Evolutionary conservation across 2,329 filamentous ascomycete species (phyloP), one percentile per base, ranked within the genome.

Genomic region (Corynespora cassiicola): DNA sequence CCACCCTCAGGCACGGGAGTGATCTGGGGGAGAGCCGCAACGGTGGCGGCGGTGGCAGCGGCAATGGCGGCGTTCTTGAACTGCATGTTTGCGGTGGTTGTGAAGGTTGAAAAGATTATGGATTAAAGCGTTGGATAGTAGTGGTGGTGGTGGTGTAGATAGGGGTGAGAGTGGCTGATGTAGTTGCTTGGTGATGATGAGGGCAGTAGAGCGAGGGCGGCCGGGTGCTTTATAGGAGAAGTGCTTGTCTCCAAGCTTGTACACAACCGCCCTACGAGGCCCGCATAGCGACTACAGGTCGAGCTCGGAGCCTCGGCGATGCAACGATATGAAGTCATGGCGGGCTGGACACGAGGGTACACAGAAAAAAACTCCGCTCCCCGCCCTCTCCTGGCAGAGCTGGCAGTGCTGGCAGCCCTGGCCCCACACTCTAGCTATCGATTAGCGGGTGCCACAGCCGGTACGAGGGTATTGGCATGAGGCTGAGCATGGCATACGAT

Each of bases 21-120:
- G 56, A 20, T 29, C 25, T 39, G 27, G 29, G 47, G 50, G 23
- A 53, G 31, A 33, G 57, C 46, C 30, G 58, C 50, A 27, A 58
- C 61, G 31, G 64, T 57, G 32, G 65, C 53, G 18, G 63, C 66
- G 36, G 66, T 52, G 31, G 72, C 46, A 26, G 54, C 47, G 31
- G 52, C 46, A 32, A 61, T 27, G 42, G 57, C 45, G 33, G 52
- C 42, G 39, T 50, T 45, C 36, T 52, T 63, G 55, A 60, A 61
- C 44, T 61, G 57, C 62, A 66, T 65, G 11, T 54, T 60, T 54
- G 40, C 41, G 42, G 31, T 47, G n/a, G n/a, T 31, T 20, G 38
- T 42, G 41, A 32, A 41, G 30, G 12, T 12, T 27, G 3, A 35
- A 11, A 21, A 26, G 21, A 14, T 36, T 18, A 26, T 18, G 21